These are phyloP conservation scores for Sugiyamaella grinbergsii DNA, from an alignment of 1,139 yeast genomes.

Conservation along the genomic window DNA sequence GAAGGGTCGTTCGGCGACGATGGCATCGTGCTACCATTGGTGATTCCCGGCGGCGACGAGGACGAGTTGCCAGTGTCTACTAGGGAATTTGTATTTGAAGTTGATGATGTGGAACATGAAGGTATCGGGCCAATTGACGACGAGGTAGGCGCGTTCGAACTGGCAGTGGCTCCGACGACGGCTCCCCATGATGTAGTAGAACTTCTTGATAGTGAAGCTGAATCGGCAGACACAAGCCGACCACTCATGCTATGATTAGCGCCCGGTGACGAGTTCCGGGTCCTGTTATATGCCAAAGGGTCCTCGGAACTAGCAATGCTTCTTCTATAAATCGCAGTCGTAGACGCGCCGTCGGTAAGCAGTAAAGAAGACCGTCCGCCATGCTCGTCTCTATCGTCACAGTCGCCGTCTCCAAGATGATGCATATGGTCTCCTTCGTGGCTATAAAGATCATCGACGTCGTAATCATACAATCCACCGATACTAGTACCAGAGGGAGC, in stretches of 20 bases:
- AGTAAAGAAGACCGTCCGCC: conserved; percentile 5
- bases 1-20: conserved; percentile 17
- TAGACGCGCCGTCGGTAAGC: conserved; percentile 13
- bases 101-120: not conserved
- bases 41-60: not conserved
- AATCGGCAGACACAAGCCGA: conserved; percentile 8
- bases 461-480: conserved; percentile 9
- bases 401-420: not conserved
- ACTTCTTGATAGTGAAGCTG: conserved; percentile 9
- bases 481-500: conserved; percentile 1
- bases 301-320: conserved; percentile 15
- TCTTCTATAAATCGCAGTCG: conserved; percentile 11
- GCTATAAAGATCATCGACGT: not conserved
- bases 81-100: not conserved
- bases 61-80: not conserved
- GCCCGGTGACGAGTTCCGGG: conserved; percentile 9
- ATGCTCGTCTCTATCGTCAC: no score
- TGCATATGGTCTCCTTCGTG: not conserved
- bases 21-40: no score
- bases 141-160: not conserved
- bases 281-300: conserved; percentile 6
- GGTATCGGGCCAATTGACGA: not conserved
- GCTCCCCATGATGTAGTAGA: conserved; percentile 12
- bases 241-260: conserved; percentile 9
- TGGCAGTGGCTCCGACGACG: not conserved